Evolutionary conservation across 148 eudicot species (phyloP).

Genomic region (Vaccinium darrowii): DNA sequence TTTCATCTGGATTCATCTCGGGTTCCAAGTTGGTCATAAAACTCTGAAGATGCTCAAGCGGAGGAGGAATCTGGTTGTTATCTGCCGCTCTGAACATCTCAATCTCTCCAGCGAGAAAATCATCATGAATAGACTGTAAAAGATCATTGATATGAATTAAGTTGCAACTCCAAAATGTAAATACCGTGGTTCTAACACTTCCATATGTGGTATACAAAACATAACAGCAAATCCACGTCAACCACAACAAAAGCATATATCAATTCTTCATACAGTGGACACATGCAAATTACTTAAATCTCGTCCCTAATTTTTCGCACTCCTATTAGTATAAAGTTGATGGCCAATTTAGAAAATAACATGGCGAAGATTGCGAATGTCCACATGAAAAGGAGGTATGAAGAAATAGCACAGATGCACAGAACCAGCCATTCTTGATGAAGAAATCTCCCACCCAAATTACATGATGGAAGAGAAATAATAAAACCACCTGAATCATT

Average conservation of each 20-base stretch:
- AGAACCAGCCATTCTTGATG: constrained; percentile 7
- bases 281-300: not conserved
- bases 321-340: not conserved
- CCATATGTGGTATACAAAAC: not conserved
- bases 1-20: too few relatives aligned
- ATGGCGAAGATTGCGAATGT: not conserved
- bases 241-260: not conserved
- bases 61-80: too few relatives aligned
- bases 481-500: constrained; percentile 53
- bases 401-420: constrained; percentile 2
- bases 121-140: too few relatives aligned
- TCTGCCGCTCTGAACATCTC: too few relatives aligned
- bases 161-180: not conserved
- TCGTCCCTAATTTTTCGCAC: not conserved
- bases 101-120: too few relatives aligned
- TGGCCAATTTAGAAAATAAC: not conserved
- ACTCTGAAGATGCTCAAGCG: too few relatives aligned
- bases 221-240: not conserved
- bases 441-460: constrained; percentile 10
- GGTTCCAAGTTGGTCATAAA: too few relatives aligned
- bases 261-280: not conserved
- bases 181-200: not conserved
- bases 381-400: not conserved
- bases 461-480: constrained; percentile 22
- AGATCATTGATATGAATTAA: too few relatives aligned